Conservation (phyloP, 2,329 filamentous ascomycete species). For the Diaporthe citrichinensis region DNA sequence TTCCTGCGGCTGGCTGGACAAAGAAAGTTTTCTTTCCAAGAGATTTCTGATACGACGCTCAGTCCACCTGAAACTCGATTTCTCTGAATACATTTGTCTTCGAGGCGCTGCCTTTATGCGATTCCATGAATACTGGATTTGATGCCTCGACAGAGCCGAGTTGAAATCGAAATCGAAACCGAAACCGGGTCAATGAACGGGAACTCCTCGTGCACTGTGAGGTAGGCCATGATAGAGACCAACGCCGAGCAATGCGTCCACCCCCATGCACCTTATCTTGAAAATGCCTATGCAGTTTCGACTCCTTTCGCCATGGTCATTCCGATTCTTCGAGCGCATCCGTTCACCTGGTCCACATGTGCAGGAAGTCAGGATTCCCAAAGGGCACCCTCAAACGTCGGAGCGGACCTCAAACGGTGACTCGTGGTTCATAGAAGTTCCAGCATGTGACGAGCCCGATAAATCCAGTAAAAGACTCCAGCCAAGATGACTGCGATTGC, state of each 20-base stretch:
- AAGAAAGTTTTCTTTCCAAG: background rate
- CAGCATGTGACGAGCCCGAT: background rate
- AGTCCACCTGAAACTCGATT: background rate
- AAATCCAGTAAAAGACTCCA: background rate
- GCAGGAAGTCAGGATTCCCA: too few relatives aligned
- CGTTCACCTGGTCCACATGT: too few relatives aligned
- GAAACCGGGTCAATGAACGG: background rate
- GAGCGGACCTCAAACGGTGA: background rate
- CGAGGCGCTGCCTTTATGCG: background rate
- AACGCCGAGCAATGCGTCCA: background rate
- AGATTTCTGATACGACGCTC: too few relatives aligned
- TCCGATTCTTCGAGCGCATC: too few relatives aligned
- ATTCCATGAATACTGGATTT: background rate
- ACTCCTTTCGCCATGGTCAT: too few relatives aligned
- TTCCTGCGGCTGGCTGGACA: background rate
- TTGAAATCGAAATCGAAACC: background rate
- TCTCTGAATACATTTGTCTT: too few relatives aligned
- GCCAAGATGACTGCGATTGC: background rate
- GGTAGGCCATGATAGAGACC: background rate
- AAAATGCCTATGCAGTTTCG: too few relatives aligned
- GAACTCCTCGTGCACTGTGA: background rate
- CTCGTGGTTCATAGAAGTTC: background rate
- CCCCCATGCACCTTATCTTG: too few relatives aligned
- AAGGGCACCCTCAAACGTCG: background rate
- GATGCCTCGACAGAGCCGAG: background rate